Percentiles rank a stretch among this genome's conserved stretches.
Evolutionary conservation across 164 flowering plant genomes (phyloP).

Genomic region (Aristolochia fimbriata): DNA sequence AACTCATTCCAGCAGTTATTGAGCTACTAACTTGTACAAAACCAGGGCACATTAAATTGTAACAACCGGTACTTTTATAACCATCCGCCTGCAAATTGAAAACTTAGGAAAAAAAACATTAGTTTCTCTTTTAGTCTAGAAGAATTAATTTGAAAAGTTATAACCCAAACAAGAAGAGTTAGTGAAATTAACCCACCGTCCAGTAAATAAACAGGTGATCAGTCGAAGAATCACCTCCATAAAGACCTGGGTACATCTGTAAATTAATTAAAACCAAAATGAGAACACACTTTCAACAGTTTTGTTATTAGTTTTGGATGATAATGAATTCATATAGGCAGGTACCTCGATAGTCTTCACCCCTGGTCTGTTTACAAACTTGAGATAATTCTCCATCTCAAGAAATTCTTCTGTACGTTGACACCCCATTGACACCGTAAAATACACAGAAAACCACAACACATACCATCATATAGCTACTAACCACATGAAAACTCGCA

Average conservation of each 20-base stretch:
- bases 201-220: conserved; percentile 1
- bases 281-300: background rate
- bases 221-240: background rate
- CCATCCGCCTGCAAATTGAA: background rate
- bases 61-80: background rate
- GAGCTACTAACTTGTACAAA: background rate
- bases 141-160: background rate
- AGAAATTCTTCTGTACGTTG: too few species aligned
- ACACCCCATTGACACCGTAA: too few species aligned
- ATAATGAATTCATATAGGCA: too few species aligned
- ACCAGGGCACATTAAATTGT: background rate
- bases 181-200: background rate
- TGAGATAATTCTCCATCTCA: too few species aligned
- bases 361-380: too few species aligned
- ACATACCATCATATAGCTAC: too few species aligned
- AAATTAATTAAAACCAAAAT: background rate
- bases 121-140: background rate
- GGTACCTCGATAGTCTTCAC: too few species aligned
- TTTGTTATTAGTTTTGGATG: background rate
- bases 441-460: too few species aligned
- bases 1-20: background rate
- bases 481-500: too few species aligned
- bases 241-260: background rate
- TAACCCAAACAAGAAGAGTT: background rate
- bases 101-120: background rate